A percentile compares a stretch with the other conserved stretches of the same genome.
These are phyloP conservation scores for Fraxinus baroniana DNA, from an alignment of 305 asterid genomes.

Conservation along the genomic window DNA sequence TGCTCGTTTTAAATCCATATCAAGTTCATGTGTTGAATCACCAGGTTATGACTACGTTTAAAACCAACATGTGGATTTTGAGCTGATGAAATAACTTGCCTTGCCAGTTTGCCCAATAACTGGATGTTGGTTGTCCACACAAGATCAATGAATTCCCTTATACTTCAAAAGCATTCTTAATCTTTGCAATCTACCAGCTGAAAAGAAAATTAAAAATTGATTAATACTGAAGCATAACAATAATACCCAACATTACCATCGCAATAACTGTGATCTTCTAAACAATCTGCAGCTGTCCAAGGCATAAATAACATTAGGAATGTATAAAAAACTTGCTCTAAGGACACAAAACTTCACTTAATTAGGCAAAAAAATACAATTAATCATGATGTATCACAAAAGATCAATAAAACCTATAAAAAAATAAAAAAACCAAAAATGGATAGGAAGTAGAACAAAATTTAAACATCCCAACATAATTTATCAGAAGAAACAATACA, in stretches of 20 bases:
- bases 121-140: constrained; percentile 32
- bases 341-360: neutral
- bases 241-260: constrained; percentile 4
- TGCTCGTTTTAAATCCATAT: constrained; percentile 27
- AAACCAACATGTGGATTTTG: constrained; percentile 40
- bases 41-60: constrained; percentile 25
- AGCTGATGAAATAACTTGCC: constrained; percentile 30
- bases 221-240: neutral
- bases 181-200: constrained; percentile 20
- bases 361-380: neutral
- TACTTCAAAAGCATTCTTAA: constrained; percentile 8
- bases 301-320: neutral
- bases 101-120: constrained; percentile 33
- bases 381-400: neutral
- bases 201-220: constrained; percentile 2
- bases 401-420: neutral
- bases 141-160: constrained; percentile 1
- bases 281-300: neutral
- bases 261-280: neutral
- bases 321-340: neutral
- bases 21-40: constrained; percentile 31
- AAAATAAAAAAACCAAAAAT: neutral
- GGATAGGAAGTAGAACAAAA: neutral
- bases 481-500: neutral
- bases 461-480: constrained; percentile 6